phyloP scores from a whole-genome alignment of 2,329 filamentous ascomycete genomes.

The Bimuria novae-zelandiae region DNA sequence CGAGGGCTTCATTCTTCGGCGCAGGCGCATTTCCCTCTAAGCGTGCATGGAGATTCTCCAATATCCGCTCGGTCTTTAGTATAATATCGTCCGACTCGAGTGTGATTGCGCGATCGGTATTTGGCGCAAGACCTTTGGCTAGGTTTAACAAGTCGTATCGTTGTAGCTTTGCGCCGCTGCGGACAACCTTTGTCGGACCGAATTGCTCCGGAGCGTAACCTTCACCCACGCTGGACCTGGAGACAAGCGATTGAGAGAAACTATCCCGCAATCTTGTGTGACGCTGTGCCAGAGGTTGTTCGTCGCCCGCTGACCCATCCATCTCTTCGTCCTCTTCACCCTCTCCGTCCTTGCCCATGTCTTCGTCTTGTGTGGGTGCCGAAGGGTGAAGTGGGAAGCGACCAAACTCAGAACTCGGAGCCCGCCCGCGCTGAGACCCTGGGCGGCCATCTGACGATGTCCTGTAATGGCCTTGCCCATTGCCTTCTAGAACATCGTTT shows the following conservation, averaged over 20 bases:
- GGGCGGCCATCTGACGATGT: constrained; percentile 36
- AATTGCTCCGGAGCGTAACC: constrained; percentile 22
- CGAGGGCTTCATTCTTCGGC: constrained; percentile 34
- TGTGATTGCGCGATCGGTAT: constrained; percentile 61
- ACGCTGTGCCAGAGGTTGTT: constrained; percentile 51
- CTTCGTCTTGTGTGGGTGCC: constrained; percentile 47
- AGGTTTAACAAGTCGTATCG: constrained; percentile 71
- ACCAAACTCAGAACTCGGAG: constrained; percentile 27
- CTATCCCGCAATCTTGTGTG: constrained; percentile 26
- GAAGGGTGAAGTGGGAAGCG: constrained; percentile 44
- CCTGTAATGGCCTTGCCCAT: constrained; percentile 32
- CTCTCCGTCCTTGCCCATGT: constrained; percentile 29
- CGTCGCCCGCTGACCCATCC: constrained; percentile 20
- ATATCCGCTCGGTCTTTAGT: constrained; percentile 72
- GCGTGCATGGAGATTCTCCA: constrained; percentile 51
- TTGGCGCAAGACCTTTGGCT: constrained; percentile 69
- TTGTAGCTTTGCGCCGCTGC: constrained; percentile 45
- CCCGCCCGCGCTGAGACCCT: constrained; percentile 33
- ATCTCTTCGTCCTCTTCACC: constrained; percentile 46
- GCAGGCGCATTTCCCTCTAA: constrained; percentile 38
- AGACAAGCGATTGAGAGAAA: constrained; percentile 39
- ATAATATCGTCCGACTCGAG: constrained; percentile 74
- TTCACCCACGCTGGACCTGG: constrained; percentile 43
- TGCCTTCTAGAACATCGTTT: constrained; percentile 30
- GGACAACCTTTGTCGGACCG: no score